These are phyloP conservation scores for Lyophyllum shimeji DNA, from an alignment of 768 basidiomycete species.

Conservation along the genomic window DNA sequence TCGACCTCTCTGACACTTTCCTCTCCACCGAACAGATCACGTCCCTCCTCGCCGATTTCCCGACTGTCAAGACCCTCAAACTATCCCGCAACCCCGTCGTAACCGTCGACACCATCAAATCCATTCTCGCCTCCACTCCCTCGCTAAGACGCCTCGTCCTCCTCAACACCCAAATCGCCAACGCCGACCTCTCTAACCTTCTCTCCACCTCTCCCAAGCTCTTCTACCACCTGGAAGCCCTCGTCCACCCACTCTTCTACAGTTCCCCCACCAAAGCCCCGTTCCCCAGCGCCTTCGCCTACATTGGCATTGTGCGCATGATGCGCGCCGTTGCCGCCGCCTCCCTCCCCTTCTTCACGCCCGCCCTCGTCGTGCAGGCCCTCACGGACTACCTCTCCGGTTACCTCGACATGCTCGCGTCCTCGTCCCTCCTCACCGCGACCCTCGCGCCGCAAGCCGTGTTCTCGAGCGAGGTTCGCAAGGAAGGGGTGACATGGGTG, in stretches of 20 bases:
- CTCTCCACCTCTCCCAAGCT: slow-evolving; percentile 23
- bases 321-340: not conserved
- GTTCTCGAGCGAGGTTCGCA: slow-evolving; percentile 15
- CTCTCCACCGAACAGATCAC: slow-evolving; percentile 25
- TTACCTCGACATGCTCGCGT: not conserved
- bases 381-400: slow-evolving; percentile 15
- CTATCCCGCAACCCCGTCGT: slow-evolving; percentile 27
- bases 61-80: slow-evolving; percentile 19
- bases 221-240: slow-evolving; percentile 25
- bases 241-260: slow-evolving; percentile 28
- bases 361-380: slow-evolving; percentile 23
- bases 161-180: slow-evolving; percentile 23
- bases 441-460: slow-evolving; percentile 13
- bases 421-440: not conserved
- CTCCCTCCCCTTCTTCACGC: slow-evolving; percentile 26
- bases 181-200: slow-evolving; percentile 20
- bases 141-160: slow-evolving; percentile 25
- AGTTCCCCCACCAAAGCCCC: not conserved
- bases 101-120: slow-evolving; percentile 20
- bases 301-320: not conserved
- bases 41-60: slow-evolving; percentile 9
- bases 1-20: slow-evolving; percentile 26
- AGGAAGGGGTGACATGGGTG: slow-evolving; percentile 15
- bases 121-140: slow-evolving; percentile 20
- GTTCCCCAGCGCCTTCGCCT: slow-evolving; percentile 22